Base-by-base conservation (phyloP, 2,329 filamentous ascomycete species). In the Monilinia vaccinii-corymbosi region DNA sequence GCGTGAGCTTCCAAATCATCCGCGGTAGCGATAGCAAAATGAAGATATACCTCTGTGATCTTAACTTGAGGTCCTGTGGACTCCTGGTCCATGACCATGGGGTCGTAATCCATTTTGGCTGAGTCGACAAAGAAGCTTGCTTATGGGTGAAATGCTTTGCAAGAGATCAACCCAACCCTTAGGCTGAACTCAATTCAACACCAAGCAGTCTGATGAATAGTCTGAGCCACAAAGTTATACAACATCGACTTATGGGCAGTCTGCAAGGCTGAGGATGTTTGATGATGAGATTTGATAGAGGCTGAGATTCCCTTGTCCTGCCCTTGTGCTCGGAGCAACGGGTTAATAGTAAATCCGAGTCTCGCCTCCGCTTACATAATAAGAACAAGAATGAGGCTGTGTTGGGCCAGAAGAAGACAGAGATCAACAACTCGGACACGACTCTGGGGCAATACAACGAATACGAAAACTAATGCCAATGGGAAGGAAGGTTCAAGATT, bases 101-200 rank as follows among this genome's bases (percentile, higher is more conserved):
- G 65, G 61, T 79, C 77, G 71, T 78, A 79, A 66, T 79, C 77
- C 78, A 80, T 80, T 14, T 53, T 53, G 48, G 57, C 40, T 16
- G 48, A 59, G 28, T 59, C 46, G 18, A 53, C 48, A 59, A 59
- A 59, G 57, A 59, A 55, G 46, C 53, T 32, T 44, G 40, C 42
- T 36, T 31, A 18, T 25, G 57, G 48, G 48, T 40, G 28, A 55
- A 16, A 21, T 53, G 40, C 38, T 13, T 64, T 73, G 68, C 61
- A 36, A 45, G 50, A 38, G 48, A 42, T n/a, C 40, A 18, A 46
- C 31, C 46, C 40, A 18, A 46, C 31, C 46, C 36, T 53, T 46
- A 50, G 40, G 28, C 13, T 45, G 28, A 50, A 38, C 53, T 28
- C 55, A 56, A 50, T 31, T 38, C 11, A 11, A 45, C 21, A 18